phyloP scores from a whole-genome alignment of 371 early-diverging fungal genomes.

The Mucor indicus region DNA sequence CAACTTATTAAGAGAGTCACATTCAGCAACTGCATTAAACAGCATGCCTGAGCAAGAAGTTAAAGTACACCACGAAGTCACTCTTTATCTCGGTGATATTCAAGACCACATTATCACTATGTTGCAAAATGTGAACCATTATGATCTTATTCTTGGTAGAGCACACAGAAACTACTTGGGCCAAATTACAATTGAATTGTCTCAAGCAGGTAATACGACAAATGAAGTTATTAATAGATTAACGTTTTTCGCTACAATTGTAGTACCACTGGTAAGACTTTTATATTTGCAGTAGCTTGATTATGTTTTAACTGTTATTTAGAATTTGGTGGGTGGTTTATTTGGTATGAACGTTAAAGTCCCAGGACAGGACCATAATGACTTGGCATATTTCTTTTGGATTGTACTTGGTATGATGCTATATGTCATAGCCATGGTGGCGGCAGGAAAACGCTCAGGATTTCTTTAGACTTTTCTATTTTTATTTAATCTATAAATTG shows the following conservation, averaged over 20 bases:
- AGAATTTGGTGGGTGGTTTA: slow-evolving; percentile 54
- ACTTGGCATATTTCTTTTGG: slow-evolving; percentile 74
- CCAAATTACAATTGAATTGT: slow-evolving; percentile 94
- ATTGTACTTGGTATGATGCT: slow-evolving; percentile 61
- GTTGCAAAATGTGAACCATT: slow-evolving; percentile 88
- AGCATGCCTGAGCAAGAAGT: slow-evolving; percentile 4
- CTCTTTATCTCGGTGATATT: slow-evolving; percentile 87
- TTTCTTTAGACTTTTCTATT: slow-evolving; percentile 17
- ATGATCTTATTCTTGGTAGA: slow-evolving; percentile 86
- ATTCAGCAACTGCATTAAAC: neutral
- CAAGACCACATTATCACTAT: slow-evolving; percentile 96
- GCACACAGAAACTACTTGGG: slow-evolving; percentile 95
- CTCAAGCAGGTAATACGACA: slow-evolving; percentile 88
- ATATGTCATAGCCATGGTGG: slow-evolving; percentile 35
- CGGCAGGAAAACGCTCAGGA: slow-evolving; percentile 37
- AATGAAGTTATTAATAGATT: slow-evolving; percentile 90
- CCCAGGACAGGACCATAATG: slow-evolving; percentile 67
- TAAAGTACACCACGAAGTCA: slow-evolving; percentile 48
- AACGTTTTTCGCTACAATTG: slow-evolving; percentile 87
- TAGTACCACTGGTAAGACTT: slow-evolving; percentile 64
- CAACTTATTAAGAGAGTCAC: slow-evolving; percentile 5
- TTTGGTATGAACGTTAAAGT: slow-evolving; percentile 86
- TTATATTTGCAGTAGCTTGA: neutral
- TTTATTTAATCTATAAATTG: too few species aligned
- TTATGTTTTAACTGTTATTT: neutral